A percentile compares a stretch with the other conserved stretches of the same genome.
Evolutionary conservation across 129 eudicot genomes (phyloP).

Genomic region (Heracleum sosnowskyi): DNA sequence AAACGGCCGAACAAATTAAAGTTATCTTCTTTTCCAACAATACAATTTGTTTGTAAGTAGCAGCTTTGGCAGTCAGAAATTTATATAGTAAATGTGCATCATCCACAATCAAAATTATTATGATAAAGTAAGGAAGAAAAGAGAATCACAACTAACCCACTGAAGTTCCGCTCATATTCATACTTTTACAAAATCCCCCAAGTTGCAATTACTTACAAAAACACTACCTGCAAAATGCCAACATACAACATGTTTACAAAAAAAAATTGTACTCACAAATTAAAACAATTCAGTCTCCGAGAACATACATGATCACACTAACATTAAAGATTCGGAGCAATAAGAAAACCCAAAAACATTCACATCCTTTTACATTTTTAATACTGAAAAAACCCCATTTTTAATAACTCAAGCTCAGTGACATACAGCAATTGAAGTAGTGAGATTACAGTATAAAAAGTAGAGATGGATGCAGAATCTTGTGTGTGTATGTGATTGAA

Average conservation of each 20-base stretch:
- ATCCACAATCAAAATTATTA: not conserved
- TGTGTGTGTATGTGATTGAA: not conserved
- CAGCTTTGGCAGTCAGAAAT: not conserved
- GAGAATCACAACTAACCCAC: conserved; percentile 22
- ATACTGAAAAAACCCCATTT: not conserved
- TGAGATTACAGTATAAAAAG: not conserved
- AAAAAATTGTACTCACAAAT: not conserved
- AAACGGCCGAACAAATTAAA: not conserved
- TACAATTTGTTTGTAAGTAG: not conserved
- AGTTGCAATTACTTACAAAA: conserved; percentile 16
- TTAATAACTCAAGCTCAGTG: not conserved
- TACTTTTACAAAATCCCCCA: conserved; percentile 29
- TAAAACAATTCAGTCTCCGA: not conserved
- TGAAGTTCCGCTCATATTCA: conserved; percentile 41
- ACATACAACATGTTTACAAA: not conserved
- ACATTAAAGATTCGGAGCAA: not conserved
- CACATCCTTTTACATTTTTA: not conserved
- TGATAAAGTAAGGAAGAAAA: not conserved
- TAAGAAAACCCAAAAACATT: not conserved
- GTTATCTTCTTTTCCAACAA: not conserved
- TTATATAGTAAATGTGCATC: not conserved
- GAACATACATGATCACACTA: not conserved
- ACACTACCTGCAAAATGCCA: conserved; percentile 26
- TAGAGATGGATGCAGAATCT: not conserved
- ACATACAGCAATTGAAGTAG: not conserved